Conservation (phyloP, 1,139 yeast species). For the Candida buenavistaensis region DNA sequence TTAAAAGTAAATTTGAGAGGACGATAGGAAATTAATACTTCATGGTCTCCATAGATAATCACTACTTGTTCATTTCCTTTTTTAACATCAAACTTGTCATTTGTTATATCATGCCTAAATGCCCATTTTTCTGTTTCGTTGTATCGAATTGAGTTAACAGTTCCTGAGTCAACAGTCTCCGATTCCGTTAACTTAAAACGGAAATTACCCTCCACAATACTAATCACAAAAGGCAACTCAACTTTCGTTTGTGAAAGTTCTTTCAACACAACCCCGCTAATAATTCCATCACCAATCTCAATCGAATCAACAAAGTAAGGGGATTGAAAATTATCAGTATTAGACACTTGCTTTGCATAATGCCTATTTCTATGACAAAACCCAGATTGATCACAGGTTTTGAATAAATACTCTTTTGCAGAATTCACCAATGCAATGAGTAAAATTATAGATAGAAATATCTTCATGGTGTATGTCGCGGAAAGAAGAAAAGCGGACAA, state of each 20-base stretch:
- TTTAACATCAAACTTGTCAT: conserved; percentile 7
- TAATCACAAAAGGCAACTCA: conserved; percentile 56
- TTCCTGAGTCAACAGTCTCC: conserved; percentile 24
- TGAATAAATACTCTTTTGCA: conserved; percentile 72
- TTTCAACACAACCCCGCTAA: conserved; percentile 49
- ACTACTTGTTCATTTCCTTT: conserved; percentile 5
- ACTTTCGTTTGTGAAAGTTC: conserved; percentile 19
- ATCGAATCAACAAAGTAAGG: conserved; percentile 50
- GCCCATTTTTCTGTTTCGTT: conserved; percentile 65
- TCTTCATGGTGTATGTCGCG: conserved; percentile 1
- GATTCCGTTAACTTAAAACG: conserved; percentile 50
- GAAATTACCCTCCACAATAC: conserved; percentile 49
- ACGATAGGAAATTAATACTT: conserved; percentile 40
- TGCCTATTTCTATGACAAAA: conserved; percentile 82
- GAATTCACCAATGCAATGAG: conserved; percentile 26
- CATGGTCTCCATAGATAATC: conserved; percentile 44
- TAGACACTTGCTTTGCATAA: conserved; percentile 49
- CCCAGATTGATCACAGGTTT: conserved; percentile 78
- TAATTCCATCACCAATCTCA: conserved; percentile 16
- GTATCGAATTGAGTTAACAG: conserved; percentile 48
- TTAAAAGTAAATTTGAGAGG: conserved; percentile 56
- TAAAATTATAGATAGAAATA: conserved; percentile 4
- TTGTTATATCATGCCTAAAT: conserved; percentile 22
- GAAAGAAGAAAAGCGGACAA: no score
- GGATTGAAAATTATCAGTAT: conserved; percentile 21